Conservation (phyloP, 78 protist species). For the Abeoforma whisleri region DNA sequence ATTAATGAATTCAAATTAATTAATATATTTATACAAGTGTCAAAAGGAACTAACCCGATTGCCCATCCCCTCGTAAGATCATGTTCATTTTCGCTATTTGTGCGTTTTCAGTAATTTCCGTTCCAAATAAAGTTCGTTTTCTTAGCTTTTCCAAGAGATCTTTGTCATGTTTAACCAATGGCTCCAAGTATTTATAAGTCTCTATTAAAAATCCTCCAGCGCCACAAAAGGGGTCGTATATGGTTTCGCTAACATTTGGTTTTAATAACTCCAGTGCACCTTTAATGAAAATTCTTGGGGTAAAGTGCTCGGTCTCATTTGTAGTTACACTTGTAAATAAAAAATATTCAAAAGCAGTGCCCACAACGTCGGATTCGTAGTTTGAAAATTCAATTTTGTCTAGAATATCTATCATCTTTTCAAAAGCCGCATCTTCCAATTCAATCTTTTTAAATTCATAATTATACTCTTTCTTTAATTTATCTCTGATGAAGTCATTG, state of each 20-base stretch:
- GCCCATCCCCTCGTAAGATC: background rate
- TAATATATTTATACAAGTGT: too few relatives aligned
- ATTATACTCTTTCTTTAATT: too few relatives aligned
- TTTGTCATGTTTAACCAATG: background rate
- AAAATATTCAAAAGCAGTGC: background rate
- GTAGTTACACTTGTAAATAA: background rate
- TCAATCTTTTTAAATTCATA: background rate
- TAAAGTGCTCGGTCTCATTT: background rate
- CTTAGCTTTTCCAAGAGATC: background rate
- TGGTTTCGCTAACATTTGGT: background rate
- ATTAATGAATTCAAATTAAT: too few relatives aligned
- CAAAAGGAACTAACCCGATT: too few relatives aligned
- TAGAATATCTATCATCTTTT: background rate
- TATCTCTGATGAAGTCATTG: background rate
- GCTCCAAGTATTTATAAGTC: background rate
- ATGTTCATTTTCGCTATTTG: background rate
- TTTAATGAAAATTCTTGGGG: background rate
- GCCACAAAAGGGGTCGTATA: background rate
- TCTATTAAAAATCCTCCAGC: background rate
- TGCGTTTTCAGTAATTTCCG: background rate
- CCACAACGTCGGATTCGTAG: background rate
- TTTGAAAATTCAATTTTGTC: too few relatives aligned
- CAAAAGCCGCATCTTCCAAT: background rate
- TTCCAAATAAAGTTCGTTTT: background rate
- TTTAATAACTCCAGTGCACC: background rate